Percentiles rank a stretch among this genome's conserved stretches.
Conservation (phyloP, 371 early-diverging fungal species). For the Aphelidium insulamus region DNA sequence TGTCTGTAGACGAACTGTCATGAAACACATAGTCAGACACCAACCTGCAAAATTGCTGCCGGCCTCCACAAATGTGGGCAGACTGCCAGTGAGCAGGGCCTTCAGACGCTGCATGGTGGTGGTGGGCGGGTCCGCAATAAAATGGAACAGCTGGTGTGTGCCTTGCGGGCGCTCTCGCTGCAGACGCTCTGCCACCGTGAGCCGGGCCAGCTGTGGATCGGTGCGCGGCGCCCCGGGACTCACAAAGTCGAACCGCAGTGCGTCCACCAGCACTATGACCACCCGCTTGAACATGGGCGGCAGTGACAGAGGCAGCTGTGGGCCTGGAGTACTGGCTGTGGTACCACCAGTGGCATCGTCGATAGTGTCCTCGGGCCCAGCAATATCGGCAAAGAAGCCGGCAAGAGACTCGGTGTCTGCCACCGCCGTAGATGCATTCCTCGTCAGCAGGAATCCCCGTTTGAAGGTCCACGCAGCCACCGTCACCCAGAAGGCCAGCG, state of each 20-base stretch:
- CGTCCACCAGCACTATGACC: constrained; percentile 67
- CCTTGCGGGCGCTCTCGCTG: constrained; percentile 26
- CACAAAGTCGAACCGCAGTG: constrained; percentile 65
- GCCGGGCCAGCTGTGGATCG: constrained; percentile 4
- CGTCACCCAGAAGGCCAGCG: no score
- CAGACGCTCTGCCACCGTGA: constrained; percentile 38
- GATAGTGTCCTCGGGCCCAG: no score
- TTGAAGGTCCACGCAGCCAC: no score
- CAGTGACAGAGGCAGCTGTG: no score
- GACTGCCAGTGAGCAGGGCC: constrained; percentile 65
- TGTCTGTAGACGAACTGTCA: no score
- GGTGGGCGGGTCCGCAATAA: constrained; percentile 86
- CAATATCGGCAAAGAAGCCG: no score
- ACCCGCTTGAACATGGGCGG: constrained; percentile 33
- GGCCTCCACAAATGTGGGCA: constrained; percentile 85
- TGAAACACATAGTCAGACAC: no score
- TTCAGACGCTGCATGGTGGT: constrained; percentile 88
- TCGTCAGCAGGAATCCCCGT: no score
- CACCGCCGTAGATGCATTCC: no score
- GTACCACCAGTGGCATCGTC: no score
- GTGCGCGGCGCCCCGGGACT: constrained; percentile 10
- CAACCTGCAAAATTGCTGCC: constrained; percentile 74
- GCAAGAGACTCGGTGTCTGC: no score
- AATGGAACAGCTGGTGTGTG: constrained; percentile 50
- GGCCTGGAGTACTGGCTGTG: no score